Evolutionary conservation across 2,329 filamentous ascomycete genomes (phyloP), one percentile per base, ranked within the genome.

Genomic region (Aspergillus glaucus): DNA sequence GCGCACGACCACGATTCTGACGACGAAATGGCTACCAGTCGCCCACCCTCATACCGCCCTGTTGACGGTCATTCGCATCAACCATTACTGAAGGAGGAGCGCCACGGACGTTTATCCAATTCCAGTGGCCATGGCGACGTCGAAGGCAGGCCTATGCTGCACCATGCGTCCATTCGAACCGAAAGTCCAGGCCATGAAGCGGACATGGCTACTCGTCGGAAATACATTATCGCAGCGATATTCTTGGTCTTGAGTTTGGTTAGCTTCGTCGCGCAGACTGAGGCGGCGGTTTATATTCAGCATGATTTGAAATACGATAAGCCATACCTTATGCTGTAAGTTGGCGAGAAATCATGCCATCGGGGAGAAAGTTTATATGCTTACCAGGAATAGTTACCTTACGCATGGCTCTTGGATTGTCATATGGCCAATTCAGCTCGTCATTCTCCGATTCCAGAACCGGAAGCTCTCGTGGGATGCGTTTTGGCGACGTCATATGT

Each of bases 311-410:
- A 87, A 55, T 98, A 93, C 93, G 82, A 94, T 73, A 98, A 98
- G 75, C 88, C 93, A n/a, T 98, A 96, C 74, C 95, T 89, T 76
- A 98, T 98, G 93, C 82, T 98, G 78, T 96, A 73, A 73, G 69
- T 71, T 51, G 36, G 43, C 36, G 7, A 30, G 10, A 12, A 30
- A 4, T 10, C 0, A 10, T 21, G 15, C 8, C 8, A 10, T 9
- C 12, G 10, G 19, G 17, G 17, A 10, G 17, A 19, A 21, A 1
- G 37, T 5, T 22, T 8, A 36, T 15, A 17, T 36, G 14, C 34
- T 36, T 3, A 36, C 37, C 7, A 2, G 26, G 22, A 21, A 41
- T 59, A 83, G 80, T 40, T 86, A 95, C 71, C 78, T 98, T 56
- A 98, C 93, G 9, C 93, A 98, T 72, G 87, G 92, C 48, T 95